Evolutionary conservation across 2,329 filamentous ascomycete genomes (phyloP), one percentile per base, ranked within the genome.

Genomic region (Samsoniella hepiali): DNA sequence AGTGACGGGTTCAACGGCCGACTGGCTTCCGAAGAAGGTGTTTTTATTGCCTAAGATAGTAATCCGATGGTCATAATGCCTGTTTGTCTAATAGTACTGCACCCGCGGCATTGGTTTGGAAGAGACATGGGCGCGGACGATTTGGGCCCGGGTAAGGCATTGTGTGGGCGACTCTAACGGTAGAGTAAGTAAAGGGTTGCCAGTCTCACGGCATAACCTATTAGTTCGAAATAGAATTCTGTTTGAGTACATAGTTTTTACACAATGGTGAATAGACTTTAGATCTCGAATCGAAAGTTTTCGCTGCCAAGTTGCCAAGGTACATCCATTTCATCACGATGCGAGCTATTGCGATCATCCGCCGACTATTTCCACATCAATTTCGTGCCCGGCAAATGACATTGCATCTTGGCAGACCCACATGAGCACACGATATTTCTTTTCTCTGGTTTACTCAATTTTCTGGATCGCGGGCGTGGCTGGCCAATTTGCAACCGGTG

Each of bases 1-100:
- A 68, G 64, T 32, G 65, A 58, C 5, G 66, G 66, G 9, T 67
- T 68, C 51, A 67, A 67, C 29, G 67, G 65, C 2, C 63, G 54
- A 3, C 54, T 68, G 50, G 63, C 67, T 2, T 65, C 66, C 1
- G 64, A 64, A 45, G 66, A 66, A 32, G 66, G 64, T 4, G 45
- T 66, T 29, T 67, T 67, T 34, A 65, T 67, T 50, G 66, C 64
- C 0, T 45, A 67, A 3, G 66, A 67, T 58, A 66, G 63, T 38
- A 45, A 67, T 32, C 65, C 66, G 1, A 68, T 66, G 38, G 47
- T 65, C 2, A 38, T 63, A 22, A 68, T 67, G 65, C 65, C 62
- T 1, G 17, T 65, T 11, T 36, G 63, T 34, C 56, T 66, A 6
- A 65, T 63, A 3, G 11, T 58, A 4, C 42, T 63, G 31, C 53